Conservation (phyloP, 2,329 filamentous ascomycete species). For the Blastomyces silverae region DNA sequence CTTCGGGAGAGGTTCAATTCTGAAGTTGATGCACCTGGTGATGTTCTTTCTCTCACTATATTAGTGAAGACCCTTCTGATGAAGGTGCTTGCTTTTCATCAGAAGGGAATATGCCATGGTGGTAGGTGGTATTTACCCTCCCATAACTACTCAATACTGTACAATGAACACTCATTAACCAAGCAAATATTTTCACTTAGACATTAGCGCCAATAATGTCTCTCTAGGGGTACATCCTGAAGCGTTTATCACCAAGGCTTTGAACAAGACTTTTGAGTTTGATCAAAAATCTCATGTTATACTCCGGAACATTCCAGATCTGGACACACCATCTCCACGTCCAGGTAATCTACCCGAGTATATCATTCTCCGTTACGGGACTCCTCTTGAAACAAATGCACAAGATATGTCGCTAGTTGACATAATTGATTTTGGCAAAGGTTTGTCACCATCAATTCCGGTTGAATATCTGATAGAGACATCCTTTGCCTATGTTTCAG, state of each 20-base stretch:
- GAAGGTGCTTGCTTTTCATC: conserved; percentile 17
- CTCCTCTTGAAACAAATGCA: conserved; percentile 12
- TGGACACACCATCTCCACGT: background rate
- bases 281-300: conserved; percentile 12
- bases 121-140: conserved; percentile 14
- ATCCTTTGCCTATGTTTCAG: conserved; percentile 7
- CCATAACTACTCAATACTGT: conserved; percentile 2
- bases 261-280: conserved; percentile 12
- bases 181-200: conserved; percentile 12
- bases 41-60: conserved; percentile 8
- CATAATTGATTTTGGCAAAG: conserved; percentile 19
- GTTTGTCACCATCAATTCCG: conserved; percentile 1
- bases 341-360: conserved; percentile 17
- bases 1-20: conserved; percentile 5
- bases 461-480: background rate
- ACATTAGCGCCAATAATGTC: conserved; percentile 16
- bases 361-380: conserved; percentile 3
- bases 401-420: conserved; percentile 16
- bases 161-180: conserved; percentile 3
- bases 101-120: conserved; percentile 17
- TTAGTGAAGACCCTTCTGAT: conserved; percentile 13
- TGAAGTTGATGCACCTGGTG: background rate
- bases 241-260: conserved; percentile 12
- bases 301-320: background rate
- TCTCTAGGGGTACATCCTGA: conserved; percentile 13